Evolutionary conservation across 208 protist genomes (phyloP), one percentile per base, ranked within the genome.

Genomic region (Wallacemonas sp.): DNA sequence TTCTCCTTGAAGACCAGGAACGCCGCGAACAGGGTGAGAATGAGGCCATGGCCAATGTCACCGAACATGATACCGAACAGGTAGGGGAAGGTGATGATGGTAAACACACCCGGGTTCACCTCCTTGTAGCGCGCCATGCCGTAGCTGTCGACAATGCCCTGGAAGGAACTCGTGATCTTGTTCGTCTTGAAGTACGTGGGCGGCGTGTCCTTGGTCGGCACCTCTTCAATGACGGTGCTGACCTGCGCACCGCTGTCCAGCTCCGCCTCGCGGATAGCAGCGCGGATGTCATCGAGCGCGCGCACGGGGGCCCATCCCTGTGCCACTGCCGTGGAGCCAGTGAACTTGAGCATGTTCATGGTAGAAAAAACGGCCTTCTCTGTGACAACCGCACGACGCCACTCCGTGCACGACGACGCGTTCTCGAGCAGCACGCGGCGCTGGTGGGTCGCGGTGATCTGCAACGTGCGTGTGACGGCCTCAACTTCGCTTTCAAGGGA

Each of bases 41-140:
- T 86, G 44, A 97, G 26, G 53, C 98, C 98, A 83, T 99, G 99
- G 34, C 98, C 98, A 34, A 99, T 81, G 76, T 99, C 99, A 58
- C 99, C 99, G 81, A 99, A 99, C 99, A 99, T 99, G 57, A 99
- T 90, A 54, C 93, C 98, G 73, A 99, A 99, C 3, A 99, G 83
- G 85, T 99, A 99, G 26, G 99, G 99, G 81, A 99, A 99, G 34
- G 97, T 99, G 37, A 99, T 91, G 57, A 99, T 95, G 24, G 97
- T 97, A 62, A 99, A 97, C 24, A 97, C 91, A 22, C 89, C 95
- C 19, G 94, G 90, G 75, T 98, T 98, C n/a, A 97, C 68, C 72
- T 98, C 94, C 50, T 94, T 88, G 71, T 96, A 96, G 15, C 82
- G 66, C 8, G 98, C 95, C 73, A 98, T 88, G 72, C 98, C 98